A percentile compares a stretch with the other conserved stretches of the same genome.
Evolutionary conservation across 2,329 filamentous ascomycete genomes (phyloP).

Genomic region (Trichoderma pleuroti): DNA sequence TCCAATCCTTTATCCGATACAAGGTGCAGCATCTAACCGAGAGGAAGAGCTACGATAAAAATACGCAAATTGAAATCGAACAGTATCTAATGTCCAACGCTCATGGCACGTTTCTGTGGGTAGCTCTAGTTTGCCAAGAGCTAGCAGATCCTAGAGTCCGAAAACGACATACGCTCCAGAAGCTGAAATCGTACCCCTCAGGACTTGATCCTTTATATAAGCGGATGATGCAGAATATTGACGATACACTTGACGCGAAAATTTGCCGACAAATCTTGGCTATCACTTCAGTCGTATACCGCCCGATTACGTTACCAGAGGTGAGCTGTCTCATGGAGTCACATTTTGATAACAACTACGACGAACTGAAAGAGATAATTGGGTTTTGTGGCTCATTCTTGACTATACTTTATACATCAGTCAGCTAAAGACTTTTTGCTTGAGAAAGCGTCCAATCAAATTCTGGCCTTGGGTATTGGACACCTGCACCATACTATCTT

Average conservation of each 20-base stretch:
- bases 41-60: background rate
- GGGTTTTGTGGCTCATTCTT: background rate
- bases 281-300: background rate
- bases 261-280: background rate
- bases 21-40: background rate
- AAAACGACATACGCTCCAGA: background rate
- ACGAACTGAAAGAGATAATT: background rate
- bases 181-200: background rate
- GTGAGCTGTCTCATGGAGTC: background rate
- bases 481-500: background rate
- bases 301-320: background rate
- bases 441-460: background rate
- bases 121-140: background rate
- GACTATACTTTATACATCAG: background rate
- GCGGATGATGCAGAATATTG: background rate
- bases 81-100: background rate
- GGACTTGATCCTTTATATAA: background rate
- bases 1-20: background rate
- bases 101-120: background rate
- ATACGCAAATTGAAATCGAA: background rate
- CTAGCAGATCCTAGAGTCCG: background rate
- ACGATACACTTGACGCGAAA: background rate
- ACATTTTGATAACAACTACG: background rate
- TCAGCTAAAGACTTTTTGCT: background rate
- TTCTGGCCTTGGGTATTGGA: background rate